Evolutionary conservation across 768 basidiomycete genomes (phyloP).

Genomic region (Pleurotus tuoliensis): DNA sequence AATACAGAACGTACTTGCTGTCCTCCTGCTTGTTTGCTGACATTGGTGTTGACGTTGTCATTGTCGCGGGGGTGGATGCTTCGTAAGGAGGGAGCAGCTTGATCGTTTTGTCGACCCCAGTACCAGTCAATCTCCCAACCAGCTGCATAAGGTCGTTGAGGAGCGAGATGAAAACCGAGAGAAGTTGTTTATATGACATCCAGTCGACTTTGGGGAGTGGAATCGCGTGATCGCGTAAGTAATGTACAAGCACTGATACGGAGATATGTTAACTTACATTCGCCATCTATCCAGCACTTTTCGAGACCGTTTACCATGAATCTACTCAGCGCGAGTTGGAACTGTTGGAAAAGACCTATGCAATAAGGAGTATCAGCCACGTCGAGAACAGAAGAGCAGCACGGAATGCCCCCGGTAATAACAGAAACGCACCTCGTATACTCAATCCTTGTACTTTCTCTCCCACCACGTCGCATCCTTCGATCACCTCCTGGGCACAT

Average conservation of each 20-base stretch:
- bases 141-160: constrained; percentile 33
- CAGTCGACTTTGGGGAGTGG: constrained; percentile 46
- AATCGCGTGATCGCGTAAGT: constrained; percentile 5
- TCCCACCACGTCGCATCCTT: constrained; percentile 52
- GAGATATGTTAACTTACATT: constrained; percentile 34
- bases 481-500: constrained; percentile 29
- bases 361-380: no score
- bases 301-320: constrained; percentile 47
- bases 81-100: constrained; percentile 33
- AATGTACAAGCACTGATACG: background rate
- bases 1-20: constrained; percentile 31
- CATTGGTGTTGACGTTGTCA: constrained; percentile 7
- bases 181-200: constrained; percentile 43
- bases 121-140: constrained; percentile 25
- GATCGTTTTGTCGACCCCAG: constrained; percentile 19
- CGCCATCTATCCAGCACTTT: constrained; percentile 34
- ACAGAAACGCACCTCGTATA: constrained; percentile 36
- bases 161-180: constrained; percentile 36
- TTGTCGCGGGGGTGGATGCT: background rate
- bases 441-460: constrained; percentile 44
- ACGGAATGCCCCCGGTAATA: no score
- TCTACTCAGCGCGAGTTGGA: constrained; percentile 31
- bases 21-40: constrained; percentile 20
- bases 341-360: constrained; percentile 36
- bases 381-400: no score